These are phyloP conservation scores for Ascodesmis nigricans DNA, from an alignment of 495 filamentous ascomycete genomes.

Conservation along the genomic window DNA sequence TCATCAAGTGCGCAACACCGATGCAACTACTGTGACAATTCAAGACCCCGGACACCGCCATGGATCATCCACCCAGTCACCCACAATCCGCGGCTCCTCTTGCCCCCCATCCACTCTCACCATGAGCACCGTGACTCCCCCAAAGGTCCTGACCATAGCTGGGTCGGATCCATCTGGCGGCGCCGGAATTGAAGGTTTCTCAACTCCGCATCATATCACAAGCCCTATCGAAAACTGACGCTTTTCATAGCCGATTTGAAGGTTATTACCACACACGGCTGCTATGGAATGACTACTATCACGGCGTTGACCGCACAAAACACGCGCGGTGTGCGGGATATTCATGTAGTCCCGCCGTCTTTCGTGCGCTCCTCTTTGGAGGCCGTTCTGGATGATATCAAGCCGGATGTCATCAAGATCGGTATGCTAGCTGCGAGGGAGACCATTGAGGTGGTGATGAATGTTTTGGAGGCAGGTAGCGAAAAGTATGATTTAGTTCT, in stretches of 20 bases:
- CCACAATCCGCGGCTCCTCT: no score
- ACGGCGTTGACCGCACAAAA: conserved; percentile 91
- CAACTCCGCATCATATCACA: not conserved
- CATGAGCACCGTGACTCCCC: no score
- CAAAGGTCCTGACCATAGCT: conserved; percentile 52
- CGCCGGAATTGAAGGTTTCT: conserved; percentile 52
- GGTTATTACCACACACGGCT: conserved; percentile 72
- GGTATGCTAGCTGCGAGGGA: conserved; percentile 76
- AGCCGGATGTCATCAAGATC: conserved; percentile 75
- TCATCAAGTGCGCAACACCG: no score
- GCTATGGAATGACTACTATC: conserved; percentile 92
- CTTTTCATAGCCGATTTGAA: conserved; percentile 86
- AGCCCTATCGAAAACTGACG: not conserved
- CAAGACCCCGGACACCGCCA: no score
- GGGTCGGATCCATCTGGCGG: conserved; percentile 75
- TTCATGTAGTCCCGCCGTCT: conserved; percentile 53
- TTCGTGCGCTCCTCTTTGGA: conserved; percentile 74
- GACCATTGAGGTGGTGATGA: conserved; percentile 52
- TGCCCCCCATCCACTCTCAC: no score
- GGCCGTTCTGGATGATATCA: conserved; percentile 61
- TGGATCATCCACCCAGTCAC: no score
- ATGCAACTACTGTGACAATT: no score
- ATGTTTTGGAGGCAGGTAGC: conserved; percentile 36
- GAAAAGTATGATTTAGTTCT: conserved; percentile 40
- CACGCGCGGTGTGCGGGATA: conserved; percentile 59